These are phyloP conservation scores for Sanghuangporus weigelae DNA, from an alignment of 1,284 basidiomycete species.

Conservation along the genomic window DNA sequence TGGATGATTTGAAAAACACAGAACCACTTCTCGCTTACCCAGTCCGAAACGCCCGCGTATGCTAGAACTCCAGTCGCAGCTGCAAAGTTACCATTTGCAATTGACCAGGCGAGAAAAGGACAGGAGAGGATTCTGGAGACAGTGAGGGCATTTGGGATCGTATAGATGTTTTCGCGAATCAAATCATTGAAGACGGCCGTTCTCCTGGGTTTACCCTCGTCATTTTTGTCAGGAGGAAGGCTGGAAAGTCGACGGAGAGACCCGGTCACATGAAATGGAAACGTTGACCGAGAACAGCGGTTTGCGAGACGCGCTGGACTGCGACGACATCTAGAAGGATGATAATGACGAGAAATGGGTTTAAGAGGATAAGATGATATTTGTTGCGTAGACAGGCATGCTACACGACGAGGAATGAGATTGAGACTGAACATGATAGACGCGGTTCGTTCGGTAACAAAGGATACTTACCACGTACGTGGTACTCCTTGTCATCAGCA, in stretches of 20 bases:
- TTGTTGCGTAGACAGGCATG: neutral
- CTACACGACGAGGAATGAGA: neutral
- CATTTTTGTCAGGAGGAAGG: neutral
- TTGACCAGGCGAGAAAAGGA: slow-evolving; percentile 88
- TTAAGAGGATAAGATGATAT: neutral
- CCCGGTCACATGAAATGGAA: too few relatives aligned
- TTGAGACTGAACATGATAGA: neutral
- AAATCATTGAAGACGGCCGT: neutral
- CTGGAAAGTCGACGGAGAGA: too few relatives aligned
- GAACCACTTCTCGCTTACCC: slow-evolving; percentile 43
- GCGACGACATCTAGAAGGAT: too few relatives aligned
- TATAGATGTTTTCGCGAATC: slow-evolving; percentile 87
- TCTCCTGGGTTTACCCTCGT: neutral
- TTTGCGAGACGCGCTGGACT: too few relatives aligned
- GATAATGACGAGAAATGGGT: too few relatives aligned
- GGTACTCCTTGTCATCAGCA: neutral
- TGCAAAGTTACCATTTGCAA: slow-evolving; percentile 78
- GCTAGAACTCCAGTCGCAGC: slow-evolving; percentile 80
- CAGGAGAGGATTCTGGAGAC: slow-evolving; percentile 82
- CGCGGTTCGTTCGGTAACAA: neutral
- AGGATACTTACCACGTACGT: neutral
- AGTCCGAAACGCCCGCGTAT: slow-evolving; percentile 87
- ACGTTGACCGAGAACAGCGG: too few relatives aligned
- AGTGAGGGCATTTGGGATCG: slow-evolving; percentile 89
- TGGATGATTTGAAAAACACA: neutral